A percentile compares a stretch with the other conserved stretches of the same genome.
These are phyloP conservation scores for Bisporella sp. DNA, from an alignment of 2,329 filamentous ascomycete species.

Conservation along the genomic window DNA sequence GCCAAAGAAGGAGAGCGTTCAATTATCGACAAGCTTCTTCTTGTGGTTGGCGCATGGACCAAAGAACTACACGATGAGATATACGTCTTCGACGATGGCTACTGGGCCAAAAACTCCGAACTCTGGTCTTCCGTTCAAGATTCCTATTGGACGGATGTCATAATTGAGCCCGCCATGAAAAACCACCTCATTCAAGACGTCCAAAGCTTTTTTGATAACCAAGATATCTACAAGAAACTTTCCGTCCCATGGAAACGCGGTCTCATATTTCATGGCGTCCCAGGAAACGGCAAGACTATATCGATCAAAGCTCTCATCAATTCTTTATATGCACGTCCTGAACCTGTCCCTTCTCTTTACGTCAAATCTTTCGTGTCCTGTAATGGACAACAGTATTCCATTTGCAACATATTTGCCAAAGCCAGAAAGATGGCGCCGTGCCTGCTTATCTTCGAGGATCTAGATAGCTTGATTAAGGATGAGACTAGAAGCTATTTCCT, in stretches of 20 bases:
- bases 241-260: constrained; percentile 65
- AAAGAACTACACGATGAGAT: constrained; percentile 55
- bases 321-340: constrained; percentile 43
- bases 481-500: constrained; percentile 60
- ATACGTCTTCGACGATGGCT: constrained; percentile 56
- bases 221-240: constrained; percentile 49
- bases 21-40: constrained; percentile 42
- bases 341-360: constrained; percentile 52
- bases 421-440: constrained; percentile 59
- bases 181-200: constrained; percentile 55
- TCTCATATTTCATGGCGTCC: constrained; percentile 59
- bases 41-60: constrained; percentile 48
- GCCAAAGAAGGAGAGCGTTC: not conserved
- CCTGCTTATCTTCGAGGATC: constrained; percentile 65
- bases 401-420: constrained; percentile 48
- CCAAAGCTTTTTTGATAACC: constrained; percentile 53
- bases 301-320: constrained; percentile 66
- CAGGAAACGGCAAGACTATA: constrained; percentile 65
- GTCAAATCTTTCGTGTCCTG: constrained; percentile 46
- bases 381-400: constrained; percentile 45
- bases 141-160: constrained; percentile 56
- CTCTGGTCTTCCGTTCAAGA: constrained; percentile 49
- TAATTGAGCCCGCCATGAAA: constrained; percentile 60
- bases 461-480: constrained; percentile 59
- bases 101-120: constrained; percentile 54